phyloP scores from a whole-genome alignment of 352 stramenopile genomes.

The Halophytophthora polymorphica region DNA sequence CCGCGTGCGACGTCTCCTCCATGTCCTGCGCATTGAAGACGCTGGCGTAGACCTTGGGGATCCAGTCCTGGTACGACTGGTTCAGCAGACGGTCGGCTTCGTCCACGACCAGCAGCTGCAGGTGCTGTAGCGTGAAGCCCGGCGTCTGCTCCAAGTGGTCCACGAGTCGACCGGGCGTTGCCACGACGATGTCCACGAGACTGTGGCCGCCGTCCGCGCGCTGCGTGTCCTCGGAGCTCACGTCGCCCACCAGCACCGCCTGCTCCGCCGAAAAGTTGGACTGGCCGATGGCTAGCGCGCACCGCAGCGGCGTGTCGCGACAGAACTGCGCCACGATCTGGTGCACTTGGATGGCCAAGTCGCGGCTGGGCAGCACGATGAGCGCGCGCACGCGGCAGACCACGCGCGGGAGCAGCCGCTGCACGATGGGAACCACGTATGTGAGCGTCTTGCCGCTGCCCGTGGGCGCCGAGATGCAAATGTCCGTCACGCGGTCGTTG shows the following conservation, averaged over 20 bases:
- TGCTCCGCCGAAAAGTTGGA: constrained; percentile 88
- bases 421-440: constrained; percentile 95
- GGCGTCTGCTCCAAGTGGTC: constrained; percentile 96
- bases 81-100: constrained; percentile 97
- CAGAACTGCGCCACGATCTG: constrained; percentile 64
- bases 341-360: constrained; percentile 93
- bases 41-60: constrained; percentile 89
- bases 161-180: constrained; percentile 95
- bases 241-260: constrained; percentile 48
- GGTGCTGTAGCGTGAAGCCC: constrained; percentile 97
- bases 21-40: constrained; percentile 71
- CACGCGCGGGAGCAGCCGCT: constrained; percentile 78
- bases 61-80: constrained; percentile 98
- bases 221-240: constrained; percentile 5
- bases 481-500: constrained; percentile 84
- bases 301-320: constrained; percentile 74
- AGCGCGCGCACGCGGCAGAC: constrained; percentile 91
- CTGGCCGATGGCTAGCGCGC: constrained; percentile 91
- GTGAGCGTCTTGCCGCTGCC: constrained; percentile 97
- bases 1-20: constrained; percentile 16
- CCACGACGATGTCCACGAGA: constrained; percentile 95
- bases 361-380: constrained; percentile 95
- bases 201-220: constrained; percentile 62
- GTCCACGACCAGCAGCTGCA: constrained; percentile 97
- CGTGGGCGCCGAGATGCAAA: constrained; percentile 97